Conservation (phyloP, 2,329 filamentous ascomycete genomes). For the Paraconiothyrium brasiliense region DNA sequence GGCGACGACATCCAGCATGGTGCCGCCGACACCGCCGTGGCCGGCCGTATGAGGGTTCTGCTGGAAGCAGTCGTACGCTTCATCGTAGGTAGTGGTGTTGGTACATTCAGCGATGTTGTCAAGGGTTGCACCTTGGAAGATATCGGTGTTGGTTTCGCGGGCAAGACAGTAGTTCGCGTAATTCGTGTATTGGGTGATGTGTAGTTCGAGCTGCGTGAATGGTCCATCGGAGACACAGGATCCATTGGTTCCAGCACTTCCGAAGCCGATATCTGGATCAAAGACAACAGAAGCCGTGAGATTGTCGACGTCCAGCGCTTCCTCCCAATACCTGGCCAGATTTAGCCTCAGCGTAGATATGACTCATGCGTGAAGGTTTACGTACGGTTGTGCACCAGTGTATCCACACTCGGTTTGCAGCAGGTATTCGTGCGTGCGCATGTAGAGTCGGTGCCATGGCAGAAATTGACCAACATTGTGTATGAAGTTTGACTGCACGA, state of each 20-base stretch:
- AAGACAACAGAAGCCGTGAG: not conserved
- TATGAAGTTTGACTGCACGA: conserved; percentile 9
- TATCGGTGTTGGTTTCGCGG: not conserved
- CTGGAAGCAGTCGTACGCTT: conserved; percentile 13
- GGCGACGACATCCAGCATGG: not conserved
- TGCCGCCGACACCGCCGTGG: conserved; percentile 13
- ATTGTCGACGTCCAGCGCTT: not conserved
- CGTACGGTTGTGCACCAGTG: not conserved
- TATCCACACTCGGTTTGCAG: conserved; percentile 1
- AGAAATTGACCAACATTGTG: conserved; percentile 1
- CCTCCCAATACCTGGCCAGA: conserved; percentile 16
- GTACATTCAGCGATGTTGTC: conserved; percentile 13
- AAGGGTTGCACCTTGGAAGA: not conserved
- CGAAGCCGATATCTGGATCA: not conserved
- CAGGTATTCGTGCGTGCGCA: not conserved
- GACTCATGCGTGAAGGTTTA: not conserved
- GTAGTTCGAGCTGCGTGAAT: not conserved
- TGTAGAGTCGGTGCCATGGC: not conserved
- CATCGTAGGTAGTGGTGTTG: conserved; percentile 9
- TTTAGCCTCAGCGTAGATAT: not conserved
- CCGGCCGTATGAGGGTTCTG: conserved; percentile 13
- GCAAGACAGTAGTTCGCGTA: not conserved
- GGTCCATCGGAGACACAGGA: not conserved
- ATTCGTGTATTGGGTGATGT: not conserved
- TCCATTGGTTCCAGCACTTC: not conserved